These are phyloP conservation scores for Gaertneriomyces semiglobifer DNA, from an alignment of 192 early-diverging fungal genomes.

Conservation along the genomic window DNA sequence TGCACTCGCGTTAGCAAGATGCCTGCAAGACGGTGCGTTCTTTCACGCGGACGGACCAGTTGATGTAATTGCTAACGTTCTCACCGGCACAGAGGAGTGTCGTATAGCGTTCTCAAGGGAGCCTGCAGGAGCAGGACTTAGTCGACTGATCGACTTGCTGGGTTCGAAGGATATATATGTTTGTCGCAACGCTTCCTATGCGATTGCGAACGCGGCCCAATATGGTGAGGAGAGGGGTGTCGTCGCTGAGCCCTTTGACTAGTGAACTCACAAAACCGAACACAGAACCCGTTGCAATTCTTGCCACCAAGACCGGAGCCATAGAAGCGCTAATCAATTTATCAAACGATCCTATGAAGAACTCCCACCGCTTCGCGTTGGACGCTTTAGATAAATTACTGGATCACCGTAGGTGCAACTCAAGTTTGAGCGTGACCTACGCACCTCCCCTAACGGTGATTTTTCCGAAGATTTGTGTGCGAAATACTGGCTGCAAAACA, in stretches of 20 bases:
- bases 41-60: not conserved
- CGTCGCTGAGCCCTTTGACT: not conserved
- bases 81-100: conserved; percentile 30
- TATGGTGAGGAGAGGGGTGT: conserved; percentile 26
- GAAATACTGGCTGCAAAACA: conserved; percentile 57
- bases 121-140: conserved; percentile 27
- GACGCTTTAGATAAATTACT: conserved; percentile 59
- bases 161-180: conserved; percentile 42
- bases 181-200: conserved; percentile 51
- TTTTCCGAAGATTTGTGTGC: conserved; percentile 45
- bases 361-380: conserved; percentile 45
- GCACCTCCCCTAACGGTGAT: not conserved
- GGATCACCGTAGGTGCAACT: conserved; percentile 42
- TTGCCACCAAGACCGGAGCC: conserved; percentile 47
- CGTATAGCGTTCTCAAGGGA: conserved; percentile 36
- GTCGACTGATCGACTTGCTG: conserved; percentile 41
- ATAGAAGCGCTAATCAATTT: conserved; percentile 46
- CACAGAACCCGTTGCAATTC: conserved; percentile 45
- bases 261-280: no score
- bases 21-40: conserved; percentile 32
- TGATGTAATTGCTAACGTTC: not conserved
- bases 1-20: conserved; percentile 28
- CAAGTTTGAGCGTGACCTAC: no score
- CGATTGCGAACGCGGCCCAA: conserved; percentile 45
- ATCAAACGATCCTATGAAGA: conserved; percentile 36